Evolutionary conservation across 2,329 filamentous ascomycete species (phyloP).

Genomic region (Westerdykella sp.): DNA sequence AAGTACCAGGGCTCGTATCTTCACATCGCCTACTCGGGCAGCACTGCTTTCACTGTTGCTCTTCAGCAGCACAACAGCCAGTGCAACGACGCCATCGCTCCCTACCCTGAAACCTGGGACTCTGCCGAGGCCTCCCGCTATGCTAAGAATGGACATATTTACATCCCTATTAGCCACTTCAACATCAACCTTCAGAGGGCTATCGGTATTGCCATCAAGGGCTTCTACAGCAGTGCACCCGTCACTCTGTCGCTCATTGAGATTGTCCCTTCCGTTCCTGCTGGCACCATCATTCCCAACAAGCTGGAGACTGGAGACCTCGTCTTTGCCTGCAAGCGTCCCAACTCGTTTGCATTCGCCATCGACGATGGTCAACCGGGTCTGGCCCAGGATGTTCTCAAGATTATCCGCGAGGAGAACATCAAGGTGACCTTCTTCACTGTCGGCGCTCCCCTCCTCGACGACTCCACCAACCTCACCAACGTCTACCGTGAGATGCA

Average conservation of each 20-base stretch:
- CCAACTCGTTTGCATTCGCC: constrained; percentile 65
- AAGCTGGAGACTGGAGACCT: constrained; percentile 58
- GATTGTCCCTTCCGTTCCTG: constrained; percentile 52
- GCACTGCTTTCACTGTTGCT: constrained; percentile 57
- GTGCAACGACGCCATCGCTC: constrained; percentile 51
- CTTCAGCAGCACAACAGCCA: constrained; percentile 60
- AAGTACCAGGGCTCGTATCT: constrained; percentile 54
- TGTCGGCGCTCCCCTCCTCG: constrained; percentile 57
- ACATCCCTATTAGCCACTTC: constrained; percentile 63
- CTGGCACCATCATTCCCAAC: constrained; percentile 47
- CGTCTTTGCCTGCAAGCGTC: constrained; percentile 58
- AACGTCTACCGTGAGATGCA: constrained; percentile 60
- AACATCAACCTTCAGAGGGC: constrained; percentile 52
- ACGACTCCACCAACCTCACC: constrained; percentile 53
- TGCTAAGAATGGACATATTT: constrained; percentile 51
- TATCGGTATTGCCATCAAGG: constrained; percentile 57
- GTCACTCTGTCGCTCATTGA: constrained; percentile 55
- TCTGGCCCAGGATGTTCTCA: constrained; percentile 55
- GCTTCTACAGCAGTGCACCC: constrained; percentile 52
- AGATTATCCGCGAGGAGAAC: constrained; percentile 54
- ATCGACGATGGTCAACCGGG: constrained; percentile 62
- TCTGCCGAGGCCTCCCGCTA: constrained; percentile 60
- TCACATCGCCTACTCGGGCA: constrained; percentile 59
- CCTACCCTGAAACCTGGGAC: constrained; percentile 63
- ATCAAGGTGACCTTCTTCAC: constrained; percentile 68